Conservation (phyloP, 1,284 basidiomycete genomes). For the Ceratobasidium sp. region DNA sequence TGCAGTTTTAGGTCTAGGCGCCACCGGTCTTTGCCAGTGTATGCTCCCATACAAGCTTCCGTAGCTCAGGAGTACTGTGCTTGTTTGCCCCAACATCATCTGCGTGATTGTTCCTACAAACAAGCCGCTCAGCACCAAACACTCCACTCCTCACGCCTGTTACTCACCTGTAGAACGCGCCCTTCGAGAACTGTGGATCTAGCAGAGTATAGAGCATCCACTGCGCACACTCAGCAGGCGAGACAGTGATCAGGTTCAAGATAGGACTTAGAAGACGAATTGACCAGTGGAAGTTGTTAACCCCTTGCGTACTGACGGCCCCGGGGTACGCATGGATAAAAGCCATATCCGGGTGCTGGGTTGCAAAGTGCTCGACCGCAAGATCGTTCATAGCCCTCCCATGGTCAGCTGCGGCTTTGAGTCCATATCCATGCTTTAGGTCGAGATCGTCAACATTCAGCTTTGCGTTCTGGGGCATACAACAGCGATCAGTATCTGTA, state of each 20-base stretch:
- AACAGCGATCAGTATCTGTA: too few relatives aligned
- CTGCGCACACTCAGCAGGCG: conserved; percentile 44
- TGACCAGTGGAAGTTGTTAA: conserved; percentile 36
- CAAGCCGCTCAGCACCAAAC: background rate
- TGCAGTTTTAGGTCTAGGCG: too few relatives aligned
- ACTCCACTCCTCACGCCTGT: background rate
- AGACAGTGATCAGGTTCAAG: conserved; percentile 1
- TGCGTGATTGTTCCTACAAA: conserved; percentile 17
- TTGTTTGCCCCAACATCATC: conserved; percentile 34
- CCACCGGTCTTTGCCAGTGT: conserved; percentile 20
- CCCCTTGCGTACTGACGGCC: conserved; percentile 51
- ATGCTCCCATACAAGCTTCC: conserved; percentile 41
- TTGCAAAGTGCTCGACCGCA: conserved; percentile 60
- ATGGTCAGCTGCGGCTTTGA: conserved; percentile 52
- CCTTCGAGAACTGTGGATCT: conserved; percentile 34
- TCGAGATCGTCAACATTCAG: conserved; percentile 60
- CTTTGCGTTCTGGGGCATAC: conserved; percentile 50
- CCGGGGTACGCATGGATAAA: conserved; percentile 57
- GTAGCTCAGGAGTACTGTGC: conserved; percentile 34
- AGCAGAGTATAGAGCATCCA: conserved; percentile 43
- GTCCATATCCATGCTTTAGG: conserved; percentile 58
- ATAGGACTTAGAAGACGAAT: conserved; percentile 5
- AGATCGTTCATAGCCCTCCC: conserved; percentile 61
- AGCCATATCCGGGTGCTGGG: conserved; percentile 55
- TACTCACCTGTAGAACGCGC: conserved; percentile 42